A percentile compares a stretch with the other conserved stretches of the same genome.
Conservation (phyloP, 163 green algal genomes). For the Scenedesmus sp. region DNA sequence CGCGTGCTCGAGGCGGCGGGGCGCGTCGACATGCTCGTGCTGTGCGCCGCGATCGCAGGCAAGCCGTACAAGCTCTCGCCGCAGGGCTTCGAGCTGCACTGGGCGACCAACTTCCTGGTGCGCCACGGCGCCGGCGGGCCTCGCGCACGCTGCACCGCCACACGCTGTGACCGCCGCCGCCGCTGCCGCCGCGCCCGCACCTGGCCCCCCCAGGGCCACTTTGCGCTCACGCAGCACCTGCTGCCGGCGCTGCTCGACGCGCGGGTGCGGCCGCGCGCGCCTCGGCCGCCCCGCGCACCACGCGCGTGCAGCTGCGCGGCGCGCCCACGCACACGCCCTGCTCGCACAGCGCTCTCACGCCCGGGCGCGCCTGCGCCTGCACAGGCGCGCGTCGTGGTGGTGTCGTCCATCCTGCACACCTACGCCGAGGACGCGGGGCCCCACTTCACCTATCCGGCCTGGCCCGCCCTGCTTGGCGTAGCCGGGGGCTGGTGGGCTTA, state of each 20-base stretch:
- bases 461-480: not conserved
- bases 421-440: conserved; percentile 33
- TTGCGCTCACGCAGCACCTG: conserved; percentile 41
- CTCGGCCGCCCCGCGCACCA: no score
- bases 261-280: no score
- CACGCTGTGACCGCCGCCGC: no score
- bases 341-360: no score
- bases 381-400: conserved; percentile 40
- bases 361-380: no score
- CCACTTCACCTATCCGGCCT: conserved; percentile 3
- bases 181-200: no score
- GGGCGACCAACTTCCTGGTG: conserved; percentile 31
- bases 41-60: conserved; percentile 38
- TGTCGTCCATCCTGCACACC: conserved; percentile 35
- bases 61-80: conserved; percentile 43
- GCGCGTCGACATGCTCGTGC: conserved; percentile 28
- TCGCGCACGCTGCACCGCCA: no score
- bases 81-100: conserved; percentile 39
- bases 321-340: no score
- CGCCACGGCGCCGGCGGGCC: no score
- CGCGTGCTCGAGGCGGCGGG: conserved; percentile 33
- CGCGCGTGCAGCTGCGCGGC: no score
- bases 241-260: conserved; percentile 26
- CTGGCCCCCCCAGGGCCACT: no score
- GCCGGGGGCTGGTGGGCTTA: conserved; percentile 22